Conservation (phyloP, 2,329 filamentous ascomycete genomes). For the Elsinoe perseae region DNA sequence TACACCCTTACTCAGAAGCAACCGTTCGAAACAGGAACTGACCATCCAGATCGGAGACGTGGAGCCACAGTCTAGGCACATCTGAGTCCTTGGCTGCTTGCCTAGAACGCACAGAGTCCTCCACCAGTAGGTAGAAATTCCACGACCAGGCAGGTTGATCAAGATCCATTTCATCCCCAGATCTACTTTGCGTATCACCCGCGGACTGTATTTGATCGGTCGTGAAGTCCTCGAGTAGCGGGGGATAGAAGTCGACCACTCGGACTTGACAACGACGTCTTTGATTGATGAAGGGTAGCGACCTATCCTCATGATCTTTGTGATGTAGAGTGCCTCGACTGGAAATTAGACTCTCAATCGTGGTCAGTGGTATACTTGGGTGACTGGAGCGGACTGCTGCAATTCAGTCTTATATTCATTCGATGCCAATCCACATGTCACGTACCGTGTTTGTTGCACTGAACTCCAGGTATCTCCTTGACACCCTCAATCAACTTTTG, state of each 20-base stretch:
- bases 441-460: constrained; percentile 11
- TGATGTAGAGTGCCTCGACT: not conserved
- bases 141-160: constrained; percentile 59
- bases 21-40: constrained; percentile 50
- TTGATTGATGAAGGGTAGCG: constrained; percentile 64
- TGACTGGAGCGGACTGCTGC: constrained; percentile 41
- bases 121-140: constrained; percentile 71
- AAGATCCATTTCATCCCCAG: constrained; percentile 29
- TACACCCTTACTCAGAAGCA: constrained; percentile 46
- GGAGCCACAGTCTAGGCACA: constrained; percentile 53
- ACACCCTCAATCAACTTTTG: constrained; percentile 27
- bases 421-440: not conserved
- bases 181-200: constrained; percentile 24
- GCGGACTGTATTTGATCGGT: constrained; percentile 17
- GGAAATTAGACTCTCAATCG: constrained; percentile 42
- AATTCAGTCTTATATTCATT: not conserved
- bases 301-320: constrained; percentile 25
- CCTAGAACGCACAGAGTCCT: constrained; percentile 50
- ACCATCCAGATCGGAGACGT: constrained; percentile 55
- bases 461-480: not conserved
- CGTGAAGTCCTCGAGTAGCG: constrained; percentile 63
- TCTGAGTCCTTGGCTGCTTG: constrained; percentile 25
- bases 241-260: constrained; percentile 75
- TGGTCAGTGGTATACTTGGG: constrained; percentile 34
- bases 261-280: constrained; percentile 63